These are phyloP conservation scores for Earliella scabrosa DNA, from an alignment of 1,284 basidiomycete species.

Conservation along the genomic window DNA sequence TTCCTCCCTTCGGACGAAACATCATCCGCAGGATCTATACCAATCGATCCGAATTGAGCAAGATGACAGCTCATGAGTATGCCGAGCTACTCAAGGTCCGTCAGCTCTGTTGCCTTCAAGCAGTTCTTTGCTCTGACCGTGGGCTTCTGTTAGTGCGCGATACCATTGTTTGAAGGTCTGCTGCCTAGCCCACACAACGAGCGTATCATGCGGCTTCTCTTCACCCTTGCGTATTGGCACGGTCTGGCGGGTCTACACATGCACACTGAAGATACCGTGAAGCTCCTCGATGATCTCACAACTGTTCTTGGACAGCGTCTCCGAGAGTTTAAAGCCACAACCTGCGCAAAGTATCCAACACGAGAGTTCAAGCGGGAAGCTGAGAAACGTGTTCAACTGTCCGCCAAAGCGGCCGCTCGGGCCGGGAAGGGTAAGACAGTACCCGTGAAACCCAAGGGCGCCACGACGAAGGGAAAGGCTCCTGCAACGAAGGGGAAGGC, in stretches of 20 bases:
- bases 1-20: neutral
- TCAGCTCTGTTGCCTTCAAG: neutral
- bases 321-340: conserved; percentile 17
- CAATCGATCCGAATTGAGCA: conserved; percentile 4
- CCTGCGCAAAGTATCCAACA: conserved; percentile 22
- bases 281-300: conserved; percentile 21
- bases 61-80: conserved; percentile 33
- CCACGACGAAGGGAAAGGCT: too few species aligned
- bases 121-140: too few species aligned
- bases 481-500: too few species aligned
- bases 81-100: conserved; percentile 32
- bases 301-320: conserved; percentile 13
- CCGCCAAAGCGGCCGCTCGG: too few species aligned
- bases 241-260: conserved; percentile 35
- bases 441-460: too few species aligned
- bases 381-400: conserved; percentile 6
- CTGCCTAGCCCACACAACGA: conserved; percentile 26
- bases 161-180: conserved; percentile 36
- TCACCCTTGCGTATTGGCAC: conserved; percentile 31
- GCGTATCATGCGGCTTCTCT: conserved; percentile 27
- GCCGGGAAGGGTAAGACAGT: too few species aligned
- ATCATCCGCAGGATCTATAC: neutral
- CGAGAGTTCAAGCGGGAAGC: conserved; percentile 23
- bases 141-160: too few species aligned
- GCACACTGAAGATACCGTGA: conserved; percentile 32